phyloP scores from a whole-genome alignment of 495 filamentous ascomycete genomes.

The Hyaloscypha hepaticicola region DNA sequence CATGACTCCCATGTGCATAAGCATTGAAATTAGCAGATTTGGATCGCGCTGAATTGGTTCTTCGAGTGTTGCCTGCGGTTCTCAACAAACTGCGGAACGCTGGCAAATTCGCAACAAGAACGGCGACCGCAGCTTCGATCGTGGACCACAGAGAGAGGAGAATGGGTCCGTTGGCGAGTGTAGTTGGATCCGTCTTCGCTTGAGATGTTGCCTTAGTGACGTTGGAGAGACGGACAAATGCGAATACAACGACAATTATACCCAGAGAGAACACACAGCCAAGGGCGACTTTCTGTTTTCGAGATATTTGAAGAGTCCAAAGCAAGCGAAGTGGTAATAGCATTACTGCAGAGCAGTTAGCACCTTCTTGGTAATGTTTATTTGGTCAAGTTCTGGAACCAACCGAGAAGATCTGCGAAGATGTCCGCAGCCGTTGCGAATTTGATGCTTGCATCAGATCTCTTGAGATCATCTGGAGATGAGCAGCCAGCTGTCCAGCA shows the following conservation, averaged over 20 bases:
- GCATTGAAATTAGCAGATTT: too few species aligned
- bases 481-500: slow-evolving; percentile 18
- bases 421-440: slow-evolving; percentile 19
- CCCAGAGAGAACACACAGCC: slow-evolving; percentile 37
- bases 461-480: slow-evolving; percentile 16
- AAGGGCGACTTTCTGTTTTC: slow-evolving; percentile 37
- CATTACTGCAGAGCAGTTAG: slow-evolving; percentile 24
- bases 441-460: slow-evolving; percentile 22
- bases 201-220: slow-evolving; percentile 29
- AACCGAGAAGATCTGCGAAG: slow-evolving; percentile 29
- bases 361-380: background rate
- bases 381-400: background rate
- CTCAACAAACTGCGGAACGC: slow-evolving; percentile 12
- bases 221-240: slow-evolving; percentile 36
- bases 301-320: slow-evolving; percentile 31
- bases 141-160: slow-evolving; percentile 24
- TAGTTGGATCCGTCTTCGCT: slow-evolving; percentile 13
- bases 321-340: slow-evolving; percentile 36
- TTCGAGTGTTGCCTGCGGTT: too few species aligned
- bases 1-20: too few species aligned
- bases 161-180: slow-evolving; percentile 19
- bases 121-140: slow-evolving; percentile 24
- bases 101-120: slow-evolving; percentile 19
- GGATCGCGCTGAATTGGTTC: too few species aligned
- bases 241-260: slow-evolving; percentile 36